A percentile compares a stretch with the other conserved stretches of the same genome.
Conservation (phyloP, 306 rosid genomes). For the Lagenaria siceraria region DNA sequence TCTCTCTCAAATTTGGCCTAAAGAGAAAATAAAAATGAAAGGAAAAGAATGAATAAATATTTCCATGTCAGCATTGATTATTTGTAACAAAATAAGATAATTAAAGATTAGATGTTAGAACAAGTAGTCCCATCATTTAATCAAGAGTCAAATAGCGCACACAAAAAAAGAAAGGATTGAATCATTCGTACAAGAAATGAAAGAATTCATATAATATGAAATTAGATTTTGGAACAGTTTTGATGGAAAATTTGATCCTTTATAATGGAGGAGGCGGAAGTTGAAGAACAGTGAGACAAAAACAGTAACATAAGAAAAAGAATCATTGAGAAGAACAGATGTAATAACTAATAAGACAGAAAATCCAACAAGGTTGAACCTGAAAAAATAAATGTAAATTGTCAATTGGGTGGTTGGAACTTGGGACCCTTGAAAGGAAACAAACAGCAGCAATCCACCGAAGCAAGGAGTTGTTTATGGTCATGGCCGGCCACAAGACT, state of each 20-base stretch:
- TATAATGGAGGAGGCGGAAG: not conserved
- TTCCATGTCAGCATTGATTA: not conserved
- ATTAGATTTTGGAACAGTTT: not conserved
- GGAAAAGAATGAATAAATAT: not conserved
- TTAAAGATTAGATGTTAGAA: not conserved
- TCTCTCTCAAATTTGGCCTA: not conserved
- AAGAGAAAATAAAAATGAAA: not conserved
- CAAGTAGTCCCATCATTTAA: not conserved
- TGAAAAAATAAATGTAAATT: not conserved
- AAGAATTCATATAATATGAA: not conserved
- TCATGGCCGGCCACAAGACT: slow-evolving; percentile 4
- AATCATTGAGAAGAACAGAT: not conserved
- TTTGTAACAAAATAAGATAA: not conserved
- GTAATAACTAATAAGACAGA: slow-evolving; percentile 4
- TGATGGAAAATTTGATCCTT: not conserved
- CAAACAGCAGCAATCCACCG: not conserved
- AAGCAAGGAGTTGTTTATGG: slow-evolving; percentile 5
- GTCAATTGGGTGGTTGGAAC: not conserved
- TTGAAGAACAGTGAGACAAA: not conserved
- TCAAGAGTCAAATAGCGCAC: not conserved
- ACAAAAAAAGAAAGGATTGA: not conserved
- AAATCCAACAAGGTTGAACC: not conserved
- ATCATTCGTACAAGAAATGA: not conserved
- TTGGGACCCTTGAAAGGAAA: slow-evolving; percentile 11
- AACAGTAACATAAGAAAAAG: not conserved